phyloP scores from a whole-genome alignment of 1,284 basidiomycete genomes.

The Malassezia nana region DNA sequence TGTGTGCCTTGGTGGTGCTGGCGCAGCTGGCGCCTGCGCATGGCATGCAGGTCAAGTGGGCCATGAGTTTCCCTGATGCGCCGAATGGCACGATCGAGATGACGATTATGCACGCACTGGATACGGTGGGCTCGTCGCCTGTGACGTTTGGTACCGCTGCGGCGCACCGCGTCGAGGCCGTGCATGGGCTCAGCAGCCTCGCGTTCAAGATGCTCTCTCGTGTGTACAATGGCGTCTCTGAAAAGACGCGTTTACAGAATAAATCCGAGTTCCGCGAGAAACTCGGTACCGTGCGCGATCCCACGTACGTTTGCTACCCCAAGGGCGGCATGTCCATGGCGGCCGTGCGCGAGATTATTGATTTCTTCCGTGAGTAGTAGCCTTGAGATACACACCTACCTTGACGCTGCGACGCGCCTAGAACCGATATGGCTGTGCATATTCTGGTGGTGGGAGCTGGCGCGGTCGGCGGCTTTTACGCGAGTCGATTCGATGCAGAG shows the following conservation, averaged over 20 bases:
- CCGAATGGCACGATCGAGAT: constrained; percentile 54
- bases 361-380: constrained; percentile 29
- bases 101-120: constrained; percentile 53
- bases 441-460: constrained; percentile 50
- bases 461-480: constrained; percentile 52
- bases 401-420: neutral
- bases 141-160: constrained; percentile 50
- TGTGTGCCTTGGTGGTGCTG: constrained; percentile 54
- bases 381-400: neutral
- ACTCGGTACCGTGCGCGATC: constrained; percentile 34
- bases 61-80: constrained; percentile 55
- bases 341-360: constrained; percentile 35
- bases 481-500: constrained; percentile 30
- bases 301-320: constrained; percentile 35
- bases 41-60: constrained; percentile 58
- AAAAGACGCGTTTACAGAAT: constrained; percentile 28
- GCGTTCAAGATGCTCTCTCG: constrained; percentile 29
- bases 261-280: constrained; percentile 44
- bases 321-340: constrained; percentile 31
- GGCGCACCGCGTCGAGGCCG: constrained; percentile 23
- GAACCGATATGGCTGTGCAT: neutral
- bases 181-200: constrained; percentile 34
- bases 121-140: constrained; percentile 51
- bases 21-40: constrained; percentile 54
- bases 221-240: constrained; percentile 28